Evolutionary conservation across 2,329 filamentous ascomycete genomes (phyloP).

Genomic region (Onygena corvina): DNA sequence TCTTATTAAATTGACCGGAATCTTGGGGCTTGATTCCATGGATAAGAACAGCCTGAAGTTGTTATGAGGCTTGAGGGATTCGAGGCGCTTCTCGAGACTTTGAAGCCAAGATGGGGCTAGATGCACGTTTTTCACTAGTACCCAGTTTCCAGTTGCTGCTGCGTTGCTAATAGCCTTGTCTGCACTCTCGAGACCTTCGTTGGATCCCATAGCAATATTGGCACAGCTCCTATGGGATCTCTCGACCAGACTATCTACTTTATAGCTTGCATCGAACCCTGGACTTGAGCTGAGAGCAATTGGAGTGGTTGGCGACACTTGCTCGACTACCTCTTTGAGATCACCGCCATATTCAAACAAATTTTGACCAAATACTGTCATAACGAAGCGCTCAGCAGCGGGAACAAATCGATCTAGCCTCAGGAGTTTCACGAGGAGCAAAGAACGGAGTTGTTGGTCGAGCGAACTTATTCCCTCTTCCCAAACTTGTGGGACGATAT

Average conservation of each 20-base stretch:
- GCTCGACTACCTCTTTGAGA: constrained; percentile 68
- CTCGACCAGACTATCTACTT: constrained; percentile 90
- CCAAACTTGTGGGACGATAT: constrained; percentile 67
- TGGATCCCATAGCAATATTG: constrained; percentile 98
- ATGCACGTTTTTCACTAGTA: constrained; percentile 97
- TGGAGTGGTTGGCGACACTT: constrained; percentile 72
- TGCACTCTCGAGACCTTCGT: constrained; percentile 79
- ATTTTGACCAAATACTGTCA: constrained; percentile 67
- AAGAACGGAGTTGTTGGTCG: constrained; percentile 67
- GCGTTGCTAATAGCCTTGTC: constrained; percentile 93
- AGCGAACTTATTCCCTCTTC: constrained; percentile 50
- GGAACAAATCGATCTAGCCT: constrained; percentile 92
- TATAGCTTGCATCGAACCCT: constrained; percentile 97
- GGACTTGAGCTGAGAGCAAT: constrained; percentile 89
- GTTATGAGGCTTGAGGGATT: constrained; percentile 82
- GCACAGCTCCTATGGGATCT: constrained; percentile 70
- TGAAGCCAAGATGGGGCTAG: constrained; percentile 92
- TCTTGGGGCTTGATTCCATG: constrained; percentile 95
- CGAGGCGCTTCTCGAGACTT: constrained; percentile 91
- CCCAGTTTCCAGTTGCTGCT: constrained; percentile 85
- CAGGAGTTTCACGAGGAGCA: constrained; percentile 87
- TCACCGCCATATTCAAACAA: constrained; percentile 78
- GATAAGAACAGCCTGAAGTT: constrained; percentile 94
- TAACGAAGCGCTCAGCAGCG: constrained; percentile 79
- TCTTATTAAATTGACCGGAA: constrained; percentile 86